These are phyloP conservation scores for Ophiocordyceps unilateralis DNA, from an alignment of 2,329 filamentous ascomycete genomes.

Conservation along the genomic window DNA sequence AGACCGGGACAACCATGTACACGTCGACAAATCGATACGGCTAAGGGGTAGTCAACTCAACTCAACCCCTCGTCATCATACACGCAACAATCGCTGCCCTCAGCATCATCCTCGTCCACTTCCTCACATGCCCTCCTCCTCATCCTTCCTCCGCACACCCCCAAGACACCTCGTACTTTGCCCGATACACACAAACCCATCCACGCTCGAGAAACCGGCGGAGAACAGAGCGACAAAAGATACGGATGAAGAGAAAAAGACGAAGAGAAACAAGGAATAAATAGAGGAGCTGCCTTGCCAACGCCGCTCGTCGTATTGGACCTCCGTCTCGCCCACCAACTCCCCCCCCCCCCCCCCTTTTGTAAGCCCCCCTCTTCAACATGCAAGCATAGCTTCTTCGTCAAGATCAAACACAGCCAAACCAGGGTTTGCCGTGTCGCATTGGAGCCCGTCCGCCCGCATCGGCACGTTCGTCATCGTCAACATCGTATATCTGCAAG, in stretches of 20 bases:
- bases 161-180: too few species aligned
- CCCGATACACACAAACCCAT: too few species aligned
- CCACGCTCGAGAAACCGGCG: too few species aligned
- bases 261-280: too few species aligned
- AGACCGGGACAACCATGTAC: too few species aligned
- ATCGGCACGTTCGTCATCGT: conserved; percentile 10
- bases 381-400: neutral
- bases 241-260: neutral
- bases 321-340: neutral
- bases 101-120: too few species aligned
- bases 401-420: neutral
- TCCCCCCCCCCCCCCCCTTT: neutral
- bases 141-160: too few species aligned
- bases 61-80: too few species aligned
- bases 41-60: too few species aligned
- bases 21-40: too few species aligned
- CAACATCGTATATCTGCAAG: conserved; percentile 14
- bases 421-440: neutral
- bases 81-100: too few species aligned
- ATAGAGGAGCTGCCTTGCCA: neutral
- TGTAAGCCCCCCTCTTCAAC: neutral
- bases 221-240: neutral
- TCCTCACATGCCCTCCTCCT: too few species aligned
- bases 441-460: neutral
- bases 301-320: neutral